Evolutionary conservation across 1,284 basidiomycete species (phyloP).

Genomic region (Ustilago hordei): DNA sequence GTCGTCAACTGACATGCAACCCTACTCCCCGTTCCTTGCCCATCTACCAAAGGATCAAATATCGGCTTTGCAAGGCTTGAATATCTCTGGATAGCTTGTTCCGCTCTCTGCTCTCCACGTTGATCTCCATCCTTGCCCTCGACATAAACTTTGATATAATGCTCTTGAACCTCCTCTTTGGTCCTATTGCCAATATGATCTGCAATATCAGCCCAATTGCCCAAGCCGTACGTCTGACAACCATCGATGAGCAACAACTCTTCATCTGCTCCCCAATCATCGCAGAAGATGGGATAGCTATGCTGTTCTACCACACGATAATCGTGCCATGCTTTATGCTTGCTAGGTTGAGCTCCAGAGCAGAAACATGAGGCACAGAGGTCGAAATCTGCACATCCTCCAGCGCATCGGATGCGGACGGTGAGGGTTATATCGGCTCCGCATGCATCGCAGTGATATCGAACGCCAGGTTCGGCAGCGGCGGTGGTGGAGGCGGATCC

Average conservation of each 20-base stretch:
- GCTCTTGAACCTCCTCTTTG: slow-evolving; percentile 91
- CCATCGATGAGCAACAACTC: slow-evolving; percentile 92
- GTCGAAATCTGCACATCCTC: slow-evolving; percentile 70
- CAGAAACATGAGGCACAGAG: slow-evolving; percentile 81
- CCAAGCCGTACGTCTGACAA: slow-evolving; percentile 86
- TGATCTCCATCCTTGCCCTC: slow-evolving; percentile 68
- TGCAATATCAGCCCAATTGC: slow-evolving; percentile 97
- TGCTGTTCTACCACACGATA: slow-evolving; percentile 96
- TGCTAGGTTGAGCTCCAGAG: slow-evolving; percentile 86
- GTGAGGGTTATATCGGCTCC: slow-evolving; percentile 69
- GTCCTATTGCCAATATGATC: slow-evolving; percentile 95
- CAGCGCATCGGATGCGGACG: slow-evolving; percentile 66
- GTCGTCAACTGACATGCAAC: slow-evolving; percentile 42
- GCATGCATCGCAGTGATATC: slow-evolving; percentile 69
- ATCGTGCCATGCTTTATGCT: slow-evolving; percentile 87
- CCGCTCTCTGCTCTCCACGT: slow-evolving; percentile 55
- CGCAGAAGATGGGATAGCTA: slow-evolving; percentile 92
- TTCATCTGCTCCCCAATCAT: slow-evolving; percentile 99
- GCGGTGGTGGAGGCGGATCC: slow-evolving; percentile 53
- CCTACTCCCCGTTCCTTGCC: slow-evolving; percentile 45
- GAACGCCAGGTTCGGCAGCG: slow-evolving; percentile 66
- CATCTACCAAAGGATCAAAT: slow-evolving; percentile 39
- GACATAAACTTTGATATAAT: slow-evolving; percentile 87
- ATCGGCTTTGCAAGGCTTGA: slow-evolving; percentile 15
- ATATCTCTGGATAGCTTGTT: slow-evolving; percentile 39